Conservation (phyloP, 2,329 filamentous ascomycete species). For the Ascochyta fabae region DNA sequence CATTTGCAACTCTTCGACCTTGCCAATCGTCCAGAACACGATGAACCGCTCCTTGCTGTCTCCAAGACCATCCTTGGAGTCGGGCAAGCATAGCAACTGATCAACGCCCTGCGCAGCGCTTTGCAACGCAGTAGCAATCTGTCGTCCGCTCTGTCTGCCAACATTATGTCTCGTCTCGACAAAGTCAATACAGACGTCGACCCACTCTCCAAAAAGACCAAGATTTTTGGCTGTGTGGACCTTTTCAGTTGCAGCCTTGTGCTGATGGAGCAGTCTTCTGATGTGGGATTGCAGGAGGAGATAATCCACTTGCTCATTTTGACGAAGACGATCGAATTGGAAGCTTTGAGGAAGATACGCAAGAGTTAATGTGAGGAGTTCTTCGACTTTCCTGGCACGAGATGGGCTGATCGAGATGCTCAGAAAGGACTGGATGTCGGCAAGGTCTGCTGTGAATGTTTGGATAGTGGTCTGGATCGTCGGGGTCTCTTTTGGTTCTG, state of each 20-base stretch:
- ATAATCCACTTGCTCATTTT: slow-evolving; percentile 4
- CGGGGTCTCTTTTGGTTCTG: slow-evolving; percentile 1
- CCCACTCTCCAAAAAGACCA: slow-evolving; percentile 2
- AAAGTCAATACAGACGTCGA: background rate
- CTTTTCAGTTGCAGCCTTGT: background rate
- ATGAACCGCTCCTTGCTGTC: slow-evolving; percentile 22
- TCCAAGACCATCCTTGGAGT: background rate
- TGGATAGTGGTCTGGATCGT: slow-evolving; percentile 4
- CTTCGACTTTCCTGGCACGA: slow-evolving; percentile 1
- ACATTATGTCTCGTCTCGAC: slow-evolving; percentile 8
- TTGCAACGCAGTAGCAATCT: slow-evolving; percentile 5
- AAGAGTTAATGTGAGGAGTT: slow-evolving; percentile 2
- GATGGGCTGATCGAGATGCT: background rate
- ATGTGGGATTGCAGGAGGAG: slow-evolving; percentile 6
- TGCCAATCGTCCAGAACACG: slow-evolving; percentile 57
- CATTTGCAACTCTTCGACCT: slow-evolving; percentile 49
- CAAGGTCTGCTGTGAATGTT: slow-evolving; percentile 6
- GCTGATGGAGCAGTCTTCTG: slow-evolving; percentile 2
- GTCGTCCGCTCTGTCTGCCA: slow-evolving; percentile 3
- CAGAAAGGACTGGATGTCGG: slow-evolving; percentile 6
- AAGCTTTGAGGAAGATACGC: background rate
- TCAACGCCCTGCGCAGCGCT: background rate
- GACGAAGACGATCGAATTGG: background rate
- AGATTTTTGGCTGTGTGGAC: background rate
- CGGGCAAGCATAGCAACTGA: background rate